Evolutionary conservation across 371 early-diverging fungal genomes (phyloP).

Genomic region (Circinella minor): DNA sequence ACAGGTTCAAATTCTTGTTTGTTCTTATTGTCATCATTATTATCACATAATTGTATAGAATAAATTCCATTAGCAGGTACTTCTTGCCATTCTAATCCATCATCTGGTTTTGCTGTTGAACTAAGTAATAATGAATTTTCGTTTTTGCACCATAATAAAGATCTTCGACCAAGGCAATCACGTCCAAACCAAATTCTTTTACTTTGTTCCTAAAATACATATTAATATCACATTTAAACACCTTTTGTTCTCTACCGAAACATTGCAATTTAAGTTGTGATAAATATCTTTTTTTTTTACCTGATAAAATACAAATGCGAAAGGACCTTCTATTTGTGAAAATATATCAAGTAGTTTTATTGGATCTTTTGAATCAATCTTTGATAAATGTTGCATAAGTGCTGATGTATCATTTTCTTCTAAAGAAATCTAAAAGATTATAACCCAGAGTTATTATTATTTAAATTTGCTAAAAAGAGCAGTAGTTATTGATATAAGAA

Average conservation of each 20-base stretch:
- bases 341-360: slow-evolving; percentile 39
- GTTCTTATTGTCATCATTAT: neutral
- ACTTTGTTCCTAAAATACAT: slow-evolving; percentile 33
- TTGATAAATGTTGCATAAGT: slow-evolving; percentile 50
- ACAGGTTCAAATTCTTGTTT: neutral
- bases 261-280: too few species aligned
- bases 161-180: slow-evolving; percentile 86
- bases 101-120: slow-evolving; percentile 35
- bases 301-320: slow-evolving; percentile 74
- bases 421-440: slow-evolving; percentile 25
- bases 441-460: neutral
- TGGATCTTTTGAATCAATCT: slow-evolving; percentile 13
- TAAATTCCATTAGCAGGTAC: slow-evolving; percentile 77
- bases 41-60: slow-evolving; percentile 43
- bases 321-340: slow-evolving; percentile 74
- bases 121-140: slow-evolving; percentile 50
- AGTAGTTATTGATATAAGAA: too few species aligned
- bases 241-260: neutral
- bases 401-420: slow-evolving; percentile 62
- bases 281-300: slow-evolving; percentile 20
- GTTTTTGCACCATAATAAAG: slow-evolving; percentile 64
- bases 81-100: slow-evolving; percentile 58
- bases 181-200: slow-evolving; percentile 80
- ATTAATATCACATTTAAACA: neutral
- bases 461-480: neutral